Conservation (phyloP, 169 alveolate species). For the Cardiosporidium cionae region DNA sequence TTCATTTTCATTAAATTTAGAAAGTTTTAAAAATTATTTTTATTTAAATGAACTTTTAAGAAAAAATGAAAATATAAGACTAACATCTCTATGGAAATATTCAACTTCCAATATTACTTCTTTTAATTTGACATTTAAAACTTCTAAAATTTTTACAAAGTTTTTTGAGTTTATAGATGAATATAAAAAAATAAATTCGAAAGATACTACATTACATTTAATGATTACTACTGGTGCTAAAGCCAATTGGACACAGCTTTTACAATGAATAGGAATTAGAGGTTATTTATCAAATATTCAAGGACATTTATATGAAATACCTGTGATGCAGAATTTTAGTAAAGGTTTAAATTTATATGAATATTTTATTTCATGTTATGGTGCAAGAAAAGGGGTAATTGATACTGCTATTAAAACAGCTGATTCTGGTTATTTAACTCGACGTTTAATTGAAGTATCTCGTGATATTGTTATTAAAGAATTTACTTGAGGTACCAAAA, state of each 20-base stretch:
- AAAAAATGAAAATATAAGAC: background rate
- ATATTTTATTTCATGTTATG: slow-evolving; percentile 35
- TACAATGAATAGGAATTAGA: slow-evolving; percentile 22
- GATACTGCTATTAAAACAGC: slow-evolving; percentile 42
- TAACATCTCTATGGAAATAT: background rate
- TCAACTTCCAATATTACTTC: background rate
- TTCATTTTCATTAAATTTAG: slow-evolving; percentile 26
- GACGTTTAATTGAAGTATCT: slow-evolving; percentile 34
- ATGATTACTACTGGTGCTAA: slow-evolving; percentile 34
- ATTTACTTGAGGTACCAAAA: slow-evolving; percentile 17
- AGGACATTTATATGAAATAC: background rate
- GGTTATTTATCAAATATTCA: slow-evolving; percentile 26
- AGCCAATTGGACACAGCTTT: slow-evolving; percentile 33
- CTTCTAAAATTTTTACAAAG: slow-evolving; percentile 5
- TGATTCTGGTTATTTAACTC: slow-evolving; percentile 43
- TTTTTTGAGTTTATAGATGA: slow-evolving; percentile 11
- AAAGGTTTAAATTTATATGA: slow-evolving; percentile 35
- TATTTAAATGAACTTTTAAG: background rate
- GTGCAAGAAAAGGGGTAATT: slow-evolving; percentile 41
- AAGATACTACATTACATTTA: slow-evolving; percentile 17
- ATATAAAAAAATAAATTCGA: slow-evolving; percentile 27
- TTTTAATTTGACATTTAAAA: background rate
- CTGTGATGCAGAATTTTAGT: slow-evolving; percentile 24
- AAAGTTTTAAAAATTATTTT: slow-evolving; percentile 21
- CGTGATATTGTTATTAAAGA: slow-evolving; percentile 30